Base-by-base conservation (phyloP, 2,329 filamentous ascomycete species). In the Zymoseptoria brevis region DNA sequence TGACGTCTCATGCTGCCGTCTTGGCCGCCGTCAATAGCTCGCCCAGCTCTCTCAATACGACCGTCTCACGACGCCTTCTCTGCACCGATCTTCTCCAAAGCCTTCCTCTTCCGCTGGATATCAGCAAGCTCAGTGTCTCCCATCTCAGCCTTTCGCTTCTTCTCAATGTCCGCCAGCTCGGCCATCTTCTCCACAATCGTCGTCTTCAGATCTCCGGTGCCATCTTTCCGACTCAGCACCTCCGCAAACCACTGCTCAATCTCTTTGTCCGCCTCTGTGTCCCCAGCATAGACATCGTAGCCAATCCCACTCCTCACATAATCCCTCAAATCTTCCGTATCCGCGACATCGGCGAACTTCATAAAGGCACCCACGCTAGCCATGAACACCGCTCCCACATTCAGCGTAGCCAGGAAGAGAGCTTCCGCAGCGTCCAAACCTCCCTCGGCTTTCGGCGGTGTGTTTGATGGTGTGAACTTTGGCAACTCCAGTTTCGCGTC, bases 341-440 rank as follows among this genome's bases (percentile, higher is more conserved):
- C 75, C 26, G 74, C 75, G 41, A 97, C 83, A 72, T 96, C 88
- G 61, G 94, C 83, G 0, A 84, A 86, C 81, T 87, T 96, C 62
- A 89, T 79, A 9, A 86, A 73, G 0, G 87, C 90, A 3, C 93
- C 94, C 0, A 83, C 80, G 8, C 82, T 75, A 81, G 95, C 84
- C 72, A 96, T 84, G 0, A 81, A 86, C 54, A 94, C 83, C 67
- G 86, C 88, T 30, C 86, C 69, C 11, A 94, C 89, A 68, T 96
- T 96, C 66, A 96, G 81, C 0, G 92, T 96, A 0, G 93, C 94
- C 41, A 96, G 78, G 54, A 87, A 88, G 21, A 99, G 78, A 0
- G 93, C 93, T 74, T 96, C 88, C 35, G 88, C 75, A 0, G 93
- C 93, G 63, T 96, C 87, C 48, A 88, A 72, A 1, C 84, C 81